Evolutionary conservation across 306 rosid species (phyloP), one percentile per base, ranked within the genome.

Genomic region (Vigna radiata): DNA sequence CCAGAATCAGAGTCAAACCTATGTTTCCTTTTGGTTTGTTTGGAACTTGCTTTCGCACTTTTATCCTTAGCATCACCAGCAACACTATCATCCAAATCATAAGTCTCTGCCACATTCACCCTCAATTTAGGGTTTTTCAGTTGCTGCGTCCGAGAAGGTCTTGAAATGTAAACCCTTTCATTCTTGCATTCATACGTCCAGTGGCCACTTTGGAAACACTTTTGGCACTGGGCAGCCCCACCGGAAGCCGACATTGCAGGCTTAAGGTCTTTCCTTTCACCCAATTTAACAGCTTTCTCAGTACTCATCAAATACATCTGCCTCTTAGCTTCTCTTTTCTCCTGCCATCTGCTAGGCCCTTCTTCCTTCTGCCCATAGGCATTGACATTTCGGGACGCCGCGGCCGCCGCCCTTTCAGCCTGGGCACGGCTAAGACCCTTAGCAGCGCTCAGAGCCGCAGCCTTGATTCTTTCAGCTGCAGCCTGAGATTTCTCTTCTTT

Each of bases 331-430:
- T 96, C 99, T 83, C 97, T 87, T 68, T 96, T 96, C 91, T 96
- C 99, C 89, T 96, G 99, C 99, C 99, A 96, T 91, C 99, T 87
- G 88, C 99, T 96, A 50, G 99, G 99, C n/a, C 99, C 98, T 86
- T 96, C 99, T 79, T 96, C 99, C 75, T 96, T 96, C 89, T 96
- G 98, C 79, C 99, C 99, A 81, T 96, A 96, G 64, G 99, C 99
- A 75, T 96, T 96, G 11, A 96, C 99, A 62, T 96, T 96, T 9
- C 98, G 91, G 5, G 98, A 97, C 0, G 98, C 99, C 6, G 99
- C 96, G 8, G 99, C 14, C 0, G 99, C 99, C 0, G 98, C 97
- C 52, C 98, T 83, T 81, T 95, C 99, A 0, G 99, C 99, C 85
- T 95, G 99, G 73, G 97, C 94, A 46, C 99, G 97, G 59, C 99